phyloP scores from a whole-genome alignment of 1,139 yeast species.

The Groenewaldozyma auringiensis region DNA sequence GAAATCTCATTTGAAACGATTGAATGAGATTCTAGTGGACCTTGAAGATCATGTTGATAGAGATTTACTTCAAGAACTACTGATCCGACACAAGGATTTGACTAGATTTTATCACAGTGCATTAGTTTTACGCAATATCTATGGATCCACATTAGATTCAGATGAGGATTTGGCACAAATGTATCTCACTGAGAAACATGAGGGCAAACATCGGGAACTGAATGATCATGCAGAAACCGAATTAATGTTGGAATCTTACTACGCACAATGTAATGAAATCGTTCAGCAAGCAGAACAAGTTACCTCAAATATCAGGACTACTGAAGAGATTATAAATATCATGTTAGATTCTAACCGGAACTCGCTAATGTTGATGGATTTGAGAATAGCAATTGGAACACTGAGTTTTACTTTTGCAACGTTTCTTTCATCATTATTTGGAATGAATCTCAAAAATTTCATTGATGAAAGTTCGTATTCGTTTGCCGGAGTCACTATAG shows the following conservation, averaged over 20 bases:
- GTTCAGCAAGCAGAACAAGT: slow-evolving; percentile 87
- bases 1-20: slow-evolving; percentile 54
- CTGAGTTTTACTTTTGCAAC: slow-evolving; percentile 79
- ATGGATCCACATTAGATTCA: slow-evolving; percentile 77
- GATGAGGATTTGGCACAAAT: slow-evolving; percentile 83
- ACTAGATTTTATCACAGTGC: slow-evolving; percentile 76
- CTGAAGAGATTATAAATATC: slow-evolving; percentile 91
- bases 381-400: slow-evolving; percentile 78
- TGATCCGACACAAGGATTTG: slow-evolving; percentile 68
- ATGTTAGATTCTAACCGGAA: slow-evolving; percentile 89
- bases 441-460: slow-evolving; percentile 89
- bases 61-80: slow-evolving; percentile 63
- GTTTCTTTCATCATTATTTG: slow-evolving; percentile 72
- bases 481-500: slow-evolving; percentile 44
- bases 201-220: slow-evolving; percentile 15
- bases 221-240: slow-evolving; percentile 55
- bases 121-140: slow-evolving; percentile 65
- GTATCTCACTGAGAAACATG: slow-evolving; percentile 52
- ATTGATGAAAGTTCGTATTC: slow-evolving; percentile 71
- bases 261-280: slow-evolving; percentile 87
- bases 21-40: slow-evolving; percentile 65
- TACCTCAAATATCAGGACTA: slow-evolving; percentile 75
- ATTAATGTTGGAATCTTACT: slow-evolving; percentile 80
- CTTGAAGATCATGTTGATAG: slow-evolving; percentile 80
- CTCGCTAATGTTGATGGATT: slow-evolving; percentile 80